Conservation (phyloP, 805 yeast species). For the Aciculoconidium aculeatum region DNA sequence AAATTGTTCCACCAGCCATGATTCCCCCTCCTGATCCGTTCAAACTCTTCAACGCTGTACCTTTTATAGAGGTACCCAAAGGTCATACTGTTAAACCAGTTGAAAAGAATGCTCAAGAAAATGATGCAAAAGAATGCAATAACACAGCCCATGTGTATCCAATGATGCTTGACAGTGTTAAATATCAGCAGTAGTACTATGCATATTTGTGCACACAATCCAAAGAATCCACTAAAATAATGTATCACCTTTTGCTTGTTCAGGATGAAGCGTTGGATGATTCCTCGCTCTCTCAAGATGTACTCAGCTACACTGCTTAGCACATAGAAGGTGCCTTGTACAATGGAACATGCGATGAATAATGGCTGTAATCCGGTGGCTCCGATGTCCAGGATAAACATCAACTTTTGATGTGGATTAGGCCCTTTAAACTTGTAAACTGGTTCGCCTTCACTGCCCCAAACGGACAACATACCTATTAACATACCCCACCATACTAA, state of each 20-base stretch:
- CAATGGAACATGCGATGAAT: conserved; percentile 71
- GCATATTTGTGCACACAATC: too few species aligned
- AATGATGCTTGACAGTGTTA: too few species aligned
- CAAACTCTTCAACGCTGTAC: too few species aligned
- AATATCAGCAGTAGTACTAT: too few species aligned
- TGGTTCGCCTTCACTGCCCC: conserved; percentile 82
- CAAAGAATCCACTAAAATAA: too few species aligned
- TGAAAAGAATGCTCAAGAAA: too few species aligned
- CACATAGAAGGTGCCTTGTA: conserved; percentile 71
- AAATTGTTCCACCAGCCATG: conserved; percentile 34
- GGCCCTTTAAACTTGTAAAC: conserved; percentile 49
- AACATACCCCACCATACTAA: conserved; percentile 93
- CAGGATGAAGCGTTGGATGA: too few species aligned
- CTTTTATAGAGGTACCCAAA: too few species aligned
- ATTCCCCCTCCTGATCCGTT: conserved; percentile 27
- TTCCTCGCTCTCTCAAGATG: conserved; percentile 49
- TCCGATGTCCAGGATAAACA: conserved; percentile 81
- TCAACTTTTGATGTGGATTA: conserved; percentile 37
- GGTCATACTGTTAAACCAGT: too few species aligned
- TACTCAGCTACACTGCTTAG: conserved; percentile 60
- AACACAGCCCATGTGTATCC: too few species aligned
- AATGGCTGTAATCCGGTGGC: conserved; percentile 83
- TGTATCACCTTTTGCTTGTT: too few species aligned
- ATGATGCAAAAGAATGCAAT: too few species aligned
- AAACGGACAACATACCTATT: conserved; percentile 65